A percentile compares a stretch with the other conserved stretches of the same genome.
phyloP scores from a whole-genome alignment of 805 yeast species.

The Clavispora santaluciae region DNA sequence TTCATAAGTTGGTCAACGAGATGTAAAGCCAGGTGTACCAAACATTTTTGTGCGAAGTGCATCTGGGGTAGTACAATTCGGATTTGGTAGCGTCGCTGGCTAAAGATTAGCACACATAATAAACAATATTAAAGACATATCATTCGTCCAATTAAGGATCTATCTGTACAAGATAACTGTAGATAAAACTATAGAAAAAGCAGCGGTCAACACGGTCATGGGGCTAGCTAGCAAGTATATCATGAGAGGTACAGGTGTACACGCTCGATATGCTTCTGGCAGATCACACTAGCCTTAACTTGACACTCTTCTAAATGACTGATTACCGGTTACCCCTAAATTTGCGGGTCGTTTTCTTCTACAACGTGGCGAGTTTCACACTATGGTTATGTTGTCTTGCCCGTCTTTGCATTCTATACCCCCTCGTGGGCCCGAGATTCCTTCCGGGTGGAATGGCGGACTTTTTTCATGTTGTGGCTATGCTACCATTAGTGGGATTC shows the following conservation, averaged over 20 bases:
- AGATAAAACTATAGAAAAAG: too few species aligned
- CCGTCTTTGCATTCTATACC: constrained; percentile 50
- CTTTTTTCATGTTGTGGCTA: constrained; percentile 45
- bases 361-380: constrained; percentile 30
- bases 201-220: too few species aligned
- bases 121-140: too few species aligned
- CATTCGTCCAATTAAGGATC: too few species aligned
- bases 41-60: background rate
- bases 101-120: too few species aligned
- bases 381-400: constrained; percentile 46
- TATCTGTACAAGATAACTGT: too few species aligned
- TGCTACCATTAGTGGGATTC: constrained; percentile 28
- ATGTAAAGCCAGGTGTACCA: background rate
- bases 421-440: constrained; percentile 60
- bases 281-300: too few species aligned
- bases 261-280: background rate
- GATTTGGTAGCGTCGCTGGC: too few species aligned
- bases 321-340: constrained; percentile 34
- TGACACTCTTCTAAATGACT: too few species aligned
- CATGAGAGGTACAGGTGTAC: background rate
- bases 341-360: constrained; percentile 30
- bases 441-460: constrained; percentile 71
- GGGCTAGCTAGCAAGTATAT: too few species aligned
- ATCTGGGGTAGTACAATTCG: too few species aligned
- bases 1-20: too few species aligned